phyloP scores from a whole-genome alignment of 2,329 filamentous ascomycete genomes.

The Tolypocladium pustulatum region DNA sequence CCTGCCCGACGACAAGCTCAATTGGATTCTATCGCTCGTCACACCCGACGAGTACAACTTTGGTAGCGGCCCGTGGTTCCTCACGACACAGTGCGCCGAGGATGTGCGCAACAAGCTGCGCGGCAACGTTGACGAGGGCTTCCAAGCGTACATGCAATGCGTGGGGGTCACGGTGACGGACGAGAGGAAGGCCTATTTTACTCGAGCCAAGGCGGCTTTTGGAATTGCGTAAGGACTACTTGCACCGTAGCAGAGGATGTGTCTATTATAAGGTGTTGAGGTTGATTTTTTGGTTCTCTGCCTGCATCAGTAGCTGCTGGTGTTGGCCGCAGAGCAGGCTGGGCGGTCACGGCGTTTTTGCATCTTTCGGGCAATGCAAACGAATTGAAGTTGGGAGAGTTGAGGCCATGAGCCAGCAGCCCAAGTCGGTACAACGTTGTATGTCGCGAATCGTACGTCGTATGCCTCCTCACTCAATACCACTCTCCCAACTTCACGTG shows the following conservation, averaged over 20 bases:
- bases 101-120: slow-evolving; percentile 22
- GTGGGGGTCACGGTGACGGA: slow-evolving; percentile 25
- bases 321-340: neutral
- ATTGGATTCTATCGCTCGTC: slow-evolving; percentile 33
- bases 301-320: neutral
- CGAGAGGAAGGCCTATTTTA: slow-evolving; percentile 29
- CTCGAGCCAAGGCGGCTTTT: slow-evolving; percentile 36
- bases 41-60: slow-evolving; percentile 42
- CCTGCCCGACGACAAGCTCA: slow-evolving; percentile 19
- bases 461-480: neutral
- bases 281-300: neutral
- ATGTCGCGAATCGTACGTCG: neutral
- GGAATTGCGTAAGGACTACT: slow-evolving; percentile 11
- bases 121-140: slow-evolving; percentile 29
- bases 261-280: too few relatives aligned
- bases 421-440: neutral
- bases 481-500: neutral
- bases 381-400: neutral
- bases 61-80: slow-evolving; percentile 41
- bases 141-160: slow-evolving; percentile 35
- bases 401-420: neutral
- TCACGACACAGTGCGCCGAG: slow-evolving; percentile 30
- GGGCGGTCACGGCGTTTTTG: neutral
- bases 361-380: neutral
- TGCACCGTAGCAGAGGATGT: neutral